A percentile compares a stretch with the other conserved stretches of the same genome.
Evolutionary conservation across 2,329 filamentous ascomycete genomes (phyloP).

Genomic region (Geoglossum cookeanum): DNA sequence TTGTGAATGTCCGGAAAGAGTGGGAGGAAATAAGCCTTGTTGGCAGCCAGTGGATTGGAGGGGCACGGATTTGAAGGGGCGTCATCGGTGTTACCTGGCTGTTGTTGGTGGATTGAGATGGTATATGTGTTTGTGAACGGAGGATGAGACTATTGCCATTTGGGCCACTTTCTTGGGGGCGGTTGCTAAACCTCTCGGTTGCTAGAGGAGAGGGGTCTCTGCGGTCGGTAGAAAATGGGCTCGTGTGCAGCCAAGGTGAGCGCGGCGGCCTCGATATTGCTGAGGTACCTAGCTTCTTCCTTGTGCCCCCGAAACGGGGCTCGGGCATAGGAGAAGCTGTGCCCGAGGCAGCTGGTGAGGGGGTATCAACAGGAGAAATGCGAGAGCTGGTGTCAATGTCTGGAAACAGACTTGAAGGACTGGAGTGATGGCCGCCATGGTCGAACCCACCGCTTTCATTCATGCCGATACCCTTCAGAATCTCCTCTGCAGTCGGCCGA

Average conservation of each 20-base stretch:
- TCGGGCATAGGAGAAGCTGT: neutral
- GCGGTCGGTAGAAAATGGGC: neutral
- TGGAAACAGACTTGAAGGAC: neutral
- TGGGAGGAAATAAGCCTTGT: neutral
- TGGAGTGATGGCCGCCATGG: neutral
- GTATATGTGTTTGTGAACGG: neutral
- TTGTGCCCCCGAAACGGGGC: neutral
- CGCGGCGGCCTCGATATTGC: neutral
- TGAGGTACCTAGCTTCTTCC: neutral
- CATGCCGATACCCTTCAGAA: conserved; percentile 57
- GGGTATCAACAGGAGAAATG: conserved; percentile 4
- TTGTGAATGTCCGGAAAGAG: conserved; percentile 7
- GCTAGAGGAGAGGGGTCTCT: neutral
- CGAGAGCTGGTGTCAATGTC: neutral
- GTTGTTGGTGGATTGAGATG: neutral
- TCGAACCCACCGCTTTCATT: conserved; percentile 26
- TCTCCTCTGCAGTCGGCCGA: conserved; percentile 70
- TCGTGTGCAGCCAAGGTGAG: neutral
- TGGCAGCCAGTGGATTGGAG: neutral
- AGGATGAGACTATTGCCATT: neutral
- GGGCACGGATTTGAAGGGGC: neutral
- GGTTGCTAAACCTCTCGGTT: neutral
- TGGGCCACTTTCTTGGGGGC: neutral
- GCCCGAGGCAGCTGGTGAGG: neutral
- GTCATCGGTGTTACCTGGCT: neutral